A percentile compares a stretch with the other conserved stretches of the same genome.
Evolutionary conservation across 1,284 basidiomycete species (phyloP).

Genomic region (Golubevia pallescens): DNA sequence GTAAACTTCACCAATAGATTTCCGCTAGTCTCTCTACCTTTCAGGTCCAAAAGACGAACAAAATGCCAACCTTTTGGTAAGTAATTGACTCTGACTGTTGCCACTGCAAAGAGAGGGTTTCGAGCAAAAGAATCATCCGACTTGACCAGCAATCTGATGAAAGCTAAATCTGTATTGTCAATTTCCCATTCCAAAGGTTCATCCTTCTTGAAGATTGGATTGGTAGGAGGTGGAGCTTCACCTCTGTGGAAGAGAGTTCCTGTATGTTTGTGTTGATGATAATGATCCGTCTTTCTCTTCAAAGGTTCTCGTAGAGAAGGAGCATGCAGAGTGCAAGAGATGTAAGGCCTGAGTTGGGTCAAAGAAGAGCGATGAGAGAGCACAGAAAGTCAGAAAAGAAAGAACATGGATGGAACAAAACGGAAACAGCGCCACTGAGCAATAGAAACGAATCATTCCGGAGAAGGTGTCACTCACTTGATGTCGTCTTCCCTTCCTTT

Average conservation of each 20-base stretch:
- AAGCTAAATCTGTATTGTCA: constrained; percentile 28
- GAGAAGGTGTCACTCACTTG: constrained; percentile 11
- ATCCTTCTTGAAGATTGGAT: constrained; percentile 31
- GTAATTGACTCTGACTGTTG: constrained; percentile 25
- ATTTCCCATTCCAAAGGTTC: constrained; percentile 44
- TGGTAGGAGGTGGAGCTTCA: constrained; percentile 37
- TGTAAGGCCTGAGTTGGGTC: constrained; percentile 38
- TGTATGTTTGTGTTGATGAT: constrained; percentile 36
- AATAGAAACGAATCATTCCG: no score
- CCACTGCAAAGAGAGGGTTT: constrained; percentile 45
- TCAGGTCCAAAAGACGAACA: constrained; percentile 69
- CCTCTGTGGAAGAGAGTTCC: constrained; percentile 26
- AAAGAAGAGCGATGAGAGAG: no score
- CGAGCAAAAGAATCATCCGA: constrained; percentile 45
- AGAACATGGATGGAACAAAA: no score
- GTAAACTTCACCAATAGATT: no score
- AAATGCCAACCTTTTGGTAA: constrained; percentile 67
- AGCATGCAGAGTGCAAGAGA: constrained; percentile 44
- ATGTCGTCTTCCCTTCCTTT: constrained; percentile 36
- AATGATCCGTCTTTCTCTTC: constrained; percentile 38
- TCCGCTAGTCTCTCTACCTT: constrained; percentile 70
- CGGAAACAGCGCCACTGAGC: no score
- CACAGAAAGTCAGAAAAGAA: no score
- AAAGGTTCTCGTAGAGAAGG: constrained; percentile 20
- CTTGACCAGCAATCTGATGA: constrained; percentile 46